Percentiles rank a stretch among this genome's conserved stretches.
These are phyloP conservation scores for Wallemia mellicola DNA, from an alignment of 1,284 basidiomycete species.

Conservation along the genomic window DNA sequence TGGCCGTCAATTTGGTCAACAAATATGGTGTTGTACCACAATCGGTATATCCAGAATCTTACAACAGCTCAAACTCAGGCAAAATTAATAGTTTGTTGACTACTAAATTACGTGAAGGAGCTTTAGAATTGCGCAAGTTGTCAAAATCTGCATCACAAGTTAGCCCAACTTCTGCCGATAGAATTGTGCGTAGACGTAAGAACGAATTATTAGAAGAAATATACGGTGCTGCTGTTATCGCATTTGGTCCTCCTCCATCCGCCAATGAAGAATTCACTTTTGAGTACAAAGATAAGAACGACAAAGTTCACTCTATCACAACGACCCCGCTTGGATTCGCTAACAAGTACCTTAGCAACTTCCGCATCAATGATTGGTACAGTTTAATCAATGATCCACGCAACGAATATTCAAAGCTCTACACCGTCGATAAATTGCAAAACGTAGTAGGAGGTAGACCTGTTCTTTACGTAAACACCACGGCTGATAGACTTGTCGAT, in stretches of 20 bases:
- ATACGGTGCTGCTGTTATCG: conserved; percentile 58
- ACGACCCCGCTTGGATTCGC: conserved; percentile 48
- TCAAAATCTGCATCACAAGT: conserved; percentile 23
- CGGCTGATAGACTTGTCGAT: conserved; percentile 45
- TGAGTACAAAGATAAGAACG: conserved; percentile 60
- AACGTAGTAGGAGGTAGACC: conserved; percentile 64
- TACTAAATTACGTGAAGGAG: conserved; percentile 67
- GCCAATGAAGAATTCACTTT: conserved; percentile 44
- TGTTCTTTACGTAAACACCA: conserved; percentile 67
- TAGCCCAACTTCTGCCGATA: conserved; percentile 6
- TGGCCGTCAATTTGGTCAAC: conserved; percentile 61
- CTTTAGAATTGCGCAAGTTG: conserved; percentile 43
- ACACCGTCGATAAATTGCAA: conserved; percentile 71
- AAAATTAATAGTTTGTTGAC: conserved; percentile 53
- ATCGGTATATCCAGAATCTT: conserved; percentile 53
- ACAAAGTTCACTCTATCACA: conserved; percentile 38
- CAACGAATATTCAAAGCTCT: conserved; percentile 50
- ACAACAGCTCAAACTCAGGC: conserved; percentile 40
- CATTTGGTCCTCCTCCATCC: conserved; percentile 50
- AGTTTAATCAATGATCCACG: conserved; percentile 86
- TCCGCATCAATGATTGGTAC: conserved; percentile 34
- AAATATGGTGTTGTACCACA: conserved; percentile 64
- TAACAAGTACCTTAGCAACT: conserved; percentile 14
- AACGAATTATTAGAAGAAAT: conserved; percentile 54
- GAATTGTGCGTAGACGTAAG: conserved; percentile 27